Evolutionary conservation across 805 yeast species (phyloP).

Genomic region (Wickerhamiella lipophila): DNA sequence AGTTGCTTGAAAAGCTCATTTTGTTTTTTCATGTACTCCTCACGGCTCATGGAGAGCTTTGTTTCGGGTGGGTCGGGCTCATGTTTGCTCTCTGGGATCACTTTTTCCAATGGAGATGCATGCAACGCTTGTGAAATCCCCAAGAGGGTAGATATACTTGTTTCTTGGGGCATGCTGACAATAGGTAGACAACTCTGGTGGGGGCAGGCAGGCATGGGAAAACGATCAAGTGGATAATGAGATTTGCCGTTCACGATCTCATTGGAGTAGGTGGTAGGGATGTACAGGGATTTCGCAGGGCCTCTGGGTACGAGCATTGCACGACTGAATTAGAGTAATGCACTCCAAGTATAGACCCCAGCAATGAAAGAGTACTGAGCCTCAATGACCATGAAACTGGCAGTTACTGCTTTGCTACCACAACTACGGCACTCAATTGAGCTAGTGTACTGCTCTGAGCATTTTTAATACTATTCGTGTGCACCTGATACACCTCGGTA

Average conservation of each 20-base stretch:
- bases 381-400: neutral
- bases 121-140: constrained; percentile 11
- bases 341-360: neutral
- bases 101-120: neutral
- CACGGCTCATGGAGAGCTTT: constrained; percentile 4
- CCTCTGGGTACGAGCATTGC: too few relatives aligned
- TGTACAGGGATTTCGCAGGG: neutral
- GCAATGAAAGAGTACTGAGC: neutral
- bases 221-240: too few relatives aligned
- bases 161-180: constrained; percentile 4
- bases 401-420: neutral
- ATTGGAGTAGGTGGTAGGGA: too few relatives aligned
- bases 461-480: constrained; percentile 24
- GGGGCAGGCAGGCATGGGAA: neutral
- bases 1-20: constrained; percentile 22
- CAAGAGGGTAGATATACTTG: constrained; percentile 8
- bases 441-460: constrained; percentile 26
- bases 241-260: too few relatives aligned
- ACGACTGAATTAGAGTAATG: too few relatives aligned
- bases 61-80: neutral
- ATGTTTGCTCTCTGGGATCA: neutral
- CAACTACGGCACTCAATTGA: constrained; percentile 18
- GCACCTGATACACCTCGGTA: constrained; percentile 25
- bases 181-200: neutral
- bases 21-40: constrained; percentile 22